Percentiles rank a stretch among this genome's conserved stretches.
Conservation (phyloP, 805 yeast genomes). For the Maudiozyma barnettii region DNA sequence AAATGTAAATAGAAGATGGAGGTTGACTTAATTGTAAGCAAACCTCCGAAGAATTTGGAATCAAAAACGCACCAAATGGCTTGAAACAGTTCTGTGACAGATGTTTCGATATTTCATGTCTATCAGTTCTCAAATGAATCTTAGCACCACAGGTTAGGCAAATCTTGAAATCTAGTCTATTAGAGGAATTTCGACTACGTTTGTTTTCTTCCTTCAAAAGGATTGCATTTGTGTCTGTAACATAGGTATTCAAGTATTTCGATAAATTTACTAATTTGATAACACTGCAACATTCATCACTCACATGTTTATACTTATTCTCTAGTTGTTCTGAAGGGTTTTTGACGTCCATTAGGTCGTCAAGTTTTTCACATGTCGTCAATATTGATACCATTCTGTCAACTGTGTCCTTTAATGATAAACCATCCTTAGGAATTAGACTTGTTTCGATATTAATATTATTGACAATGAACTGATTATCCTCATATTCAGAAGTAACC, state of each 20-base stretch:
- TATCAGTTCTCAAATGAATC: constrained; percentile 27
- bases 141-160: constrained; percentile 40
- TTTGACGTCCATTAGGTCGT: neutral
- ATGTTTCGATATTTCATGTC: constrained; percentile 26
- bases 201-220: constrained; percentile 26
- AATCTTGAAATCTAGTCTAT: constrained; percentile 36
- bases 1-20: constrained; percentile 29
- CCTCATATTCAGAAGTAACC: constrained; percentile 20
- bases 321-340: neutral
- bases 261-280: constrained; percentile 48
- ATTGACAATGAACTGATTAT: constrained; percentile 17
- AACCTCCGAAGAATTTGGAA: constrained; percentile 30
- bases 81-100: constrained; percentile 19
- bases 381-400: constrained; percentile 9
- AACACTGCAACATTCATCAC: constrained; percentile 43
- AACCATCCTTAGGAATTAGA: neutral
- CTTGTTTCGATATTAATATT: constrained; percentile 15
- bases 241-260: constrained; percentile 32
- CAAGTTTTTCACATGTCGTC: constrained; percentile 4
- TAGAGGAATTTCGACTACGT: constrained; percentile 18
- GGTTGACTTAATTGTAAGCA: constrained; percentile 28
- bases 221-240: constrained; percentile 25
- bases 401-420: constrained; percentile 2
- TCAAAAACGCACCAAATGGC: constrained; percentile 30
- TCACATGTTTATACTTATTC: neutral